phyloP scores from a whole-genome alignment of 2,329 filamentous ascomycete species.

The Hypoxylon rubiginosum region DNA sequence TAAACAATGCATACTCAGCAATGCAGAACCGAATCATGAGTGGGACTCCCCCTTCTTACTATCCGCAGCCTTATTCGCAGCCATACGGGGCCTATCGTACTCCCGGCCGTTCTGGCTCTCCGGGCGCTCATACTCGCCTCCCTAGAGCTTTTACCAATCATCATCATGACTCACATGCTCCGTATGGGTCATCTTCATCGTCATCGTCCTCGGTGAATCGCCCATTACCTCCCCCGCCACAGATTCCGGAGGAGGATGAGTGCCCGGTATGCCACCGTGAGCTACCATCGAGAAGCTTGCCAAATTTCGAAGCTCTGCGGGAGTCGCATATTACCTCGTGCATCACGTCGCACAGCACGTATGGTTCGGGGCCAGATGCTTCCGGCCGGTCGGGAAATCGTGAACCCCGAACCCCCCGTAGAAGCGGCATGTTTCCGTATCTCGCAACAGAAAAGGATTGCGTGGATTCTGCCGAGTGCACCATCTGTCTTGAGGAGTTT shows the following conservation, averaged over 20 bases:
- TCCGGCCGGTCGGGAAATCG: slow-evolving; percentile 38
- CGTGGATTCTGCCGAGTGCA: slow-evolving; percentile 76
- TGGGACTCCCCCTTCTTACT: slow-evolving; percentile 56
- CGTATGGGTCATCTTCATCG: slow-evolving; percentile 53
- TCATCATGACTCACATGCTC: slow-evolving; percentile 42
- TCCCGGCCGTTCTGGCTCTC: neutral
- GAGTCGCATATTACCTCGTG: slow-evolving; percentile 71
- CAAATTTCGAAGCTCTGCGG: slow-evolving; percentile 67
- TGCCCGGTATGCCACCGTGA: slow-evolving; percentile 83
- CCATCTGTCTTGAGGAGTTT: slow-evolving; percentile 77
- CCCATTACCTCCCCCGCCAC: slow-evolving; percentile 58
- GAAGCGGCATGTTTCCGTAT: slow-evolving; percentile 74
- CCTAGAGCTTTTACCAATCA: slow-evolving; percentile 47
- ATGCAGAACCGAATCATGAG: slow-evolving; percentile 58
- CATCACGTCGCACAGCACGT: slow-evolving; percentile 68
- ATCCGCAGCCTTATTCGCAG: slow-evolving; percentile 41
- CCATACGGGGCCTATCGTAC: slow-evolving; percentile 30
- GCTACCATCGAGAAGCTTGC: slow-evolving; percentile 69
- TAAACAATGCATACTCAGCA: slow-evolving; percentile 50
- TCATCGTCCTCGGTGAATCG: slow-evolving; percentile 55
- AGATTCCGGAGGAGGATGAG: slow-evolving; percentile 79
- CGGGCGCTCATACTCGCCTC: slow-evolving; percentile 15
- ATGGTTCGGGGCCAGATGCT: slow-evolving; percentile 54
- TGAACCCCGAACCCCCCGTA: slow-evolving; percentile 56
- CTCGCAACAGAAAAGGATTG: slow-evolving; percentile 76